These are phyloP conservation scores for Echinosophora koreensis DNA, from an alignment of 306 rosid genomes.

Conservation along the genomic window DNA sequence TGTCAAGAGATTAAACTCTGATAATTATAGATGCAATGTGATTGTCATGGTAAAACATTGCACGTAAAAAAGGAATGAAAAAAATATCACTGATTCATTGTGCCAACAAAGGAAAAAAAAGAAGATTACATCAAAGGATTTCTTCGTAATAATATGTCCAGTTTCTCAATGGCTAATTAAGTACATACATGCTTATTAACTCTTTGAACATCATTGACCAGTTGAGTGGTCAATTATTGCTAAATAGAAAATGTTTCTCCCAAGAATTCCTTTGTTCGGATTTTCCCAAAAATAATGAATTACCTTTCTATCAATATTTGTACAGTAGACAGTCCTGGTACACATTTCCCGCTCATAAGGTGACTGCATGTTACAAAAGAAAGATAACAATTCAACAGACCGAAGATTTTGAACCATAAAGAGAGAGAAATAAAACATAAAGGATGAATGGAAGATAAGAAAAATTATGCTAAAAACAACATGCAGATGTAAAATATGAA, in stretches of 20 bases:
- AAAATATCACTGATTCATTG: not conserved
- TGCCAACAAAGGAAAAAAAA: slow-evolving; percentile 20
- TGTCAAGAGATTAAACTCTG: slow-evolving; percentile 32
- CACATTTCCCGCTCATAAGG: slow-evolving; percentile 99
- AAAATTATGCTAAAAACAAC: not conserved
- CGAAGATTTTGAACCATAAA: too few species aligned
- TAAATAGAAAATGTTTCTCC: not conserved
- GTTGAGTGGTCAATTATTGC: not conserved
- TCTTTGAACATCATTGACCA: not conserved
- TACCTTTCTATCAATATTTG: slow-evolving; percentile 98
- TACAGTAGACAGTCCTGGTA: slow-evolving; percentile 91
- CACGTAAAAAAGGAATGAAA: not conserved
- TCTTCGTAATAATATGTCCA: not conserved
- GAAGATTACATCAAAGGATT: not conserved
- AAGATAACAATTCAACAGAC: slow-evolving; percentile 21
- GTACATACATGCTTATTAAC: not conserved
- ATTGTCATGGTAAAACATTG: not conserved
- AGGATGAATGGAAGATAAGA: not conserved
- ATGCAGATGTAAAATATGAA: not conserved
- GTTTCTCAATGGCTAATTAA: not conserved
- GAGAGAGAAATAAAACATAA: not conserved
- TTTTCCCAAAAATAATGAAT: slow-evolving; percentile 7
- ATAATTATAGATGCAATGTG: slow-evolving; percentile 7
- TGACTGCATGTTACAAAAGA: slow-evolving; percentile 67
- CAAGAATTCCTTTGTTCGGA: not conserved